Conservation (phyloP, 2,329 filamentous ascomycete species). For the Stagonosporopsis chrysanthemi region DNA sequence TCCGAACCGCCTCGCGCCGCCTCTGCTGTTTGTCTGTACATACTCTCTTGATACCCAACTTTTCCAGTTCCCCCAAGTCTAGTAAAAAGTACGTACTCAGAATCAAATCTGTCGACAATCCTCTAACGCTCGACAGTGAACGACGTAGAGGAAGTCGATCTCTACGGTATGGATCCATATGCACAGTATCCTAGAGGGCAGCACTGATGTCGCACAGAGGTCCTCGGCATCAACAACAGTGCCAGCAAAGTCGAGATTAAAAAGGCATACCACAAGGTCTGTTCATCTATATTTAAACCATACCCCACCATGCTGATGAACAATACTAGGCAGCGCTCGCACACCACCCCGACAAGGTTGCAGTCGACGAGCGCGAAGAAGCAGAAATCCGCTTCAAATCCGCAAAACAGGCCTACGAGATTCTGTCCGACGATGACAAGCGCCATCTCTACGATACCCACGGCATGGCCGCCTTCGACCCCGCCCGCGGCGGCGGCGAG, state of each 20-base stretch:
- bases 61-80: not conserved
- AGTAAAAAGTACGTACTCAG: not conserved
- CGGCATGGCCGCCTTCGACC: slow-evolving; percentile 95
- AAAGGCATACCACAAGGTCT: slow-evolving; percentile 93
- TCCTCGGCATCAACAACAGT: slow-evolving; percentile 76
- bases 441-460: slow-evolving; percentile 90
- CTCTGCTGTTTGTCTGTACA: not conserved
- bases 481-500: slow-evolving; percentile 69
- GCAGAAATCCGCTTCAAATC: slow-evolving; percentile 93
- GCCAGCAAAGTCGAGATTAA: slow-evolving; percentile 85
- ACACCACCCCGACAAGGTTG: slow-evolving; percentile 95
- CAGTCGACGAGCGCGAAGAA: slow-evolving; percentile 81
- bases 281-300: slow-evolving; percentile 24
- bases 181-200: not conserved
- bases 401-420: slow-evolving; percentile 94
- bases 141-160: slow-evolving; percentile 61
- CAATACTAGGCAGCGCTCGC: slow-evolving; percentile 75
- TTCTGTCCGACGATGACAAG: slow-evolving; percentile 94
- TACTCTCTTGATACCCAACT: slow-evolving; percentile 3
- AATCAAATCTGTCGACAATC: not conserved
- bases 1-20: slow-evolving; percentile 1
- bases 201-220: slow-evolving; percentile 61
- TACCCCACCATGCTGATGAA: slow-evolving; percentile 16
- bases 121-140: slow-evolving; percentile 14
- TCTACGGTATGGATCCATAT: slow-evolving; percentile 57